Conservation (phyloP, 352 stramenopile genomes). For the Phytophthora citricola region DNA sequence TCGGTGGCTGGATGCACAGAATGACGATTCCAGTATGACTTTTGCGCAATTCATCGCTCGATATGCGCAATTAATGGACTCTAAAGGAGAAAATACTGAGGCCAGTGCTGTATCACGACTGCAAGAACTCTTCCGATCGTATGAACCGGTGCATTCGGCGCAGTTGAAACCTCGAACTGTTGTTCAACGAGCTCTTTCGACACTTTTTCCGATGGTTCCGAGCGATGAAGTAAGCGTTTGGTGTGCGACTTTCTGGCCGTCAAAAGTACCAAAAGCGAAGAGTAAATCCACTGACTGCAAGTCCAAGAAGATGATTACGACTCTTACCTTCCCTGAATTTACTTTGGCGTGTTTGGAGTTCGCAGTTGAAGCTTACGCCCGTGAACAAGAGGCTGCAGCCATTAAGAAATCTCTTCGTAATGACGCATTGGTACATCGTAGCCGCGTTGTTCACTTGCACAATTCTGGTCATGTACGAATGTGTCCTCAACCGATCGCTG, state of each 20-base stretch:
- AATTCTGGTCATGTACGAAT: constrained; percentile 74
- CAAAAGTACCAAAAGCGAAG: constrained; percentile 7
- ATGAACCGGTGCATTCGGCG: constrained; percentile 42
- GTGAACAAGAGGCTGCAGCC: constrained; percentile 26
- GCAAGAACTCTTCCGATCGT: constrained; percentile 45
- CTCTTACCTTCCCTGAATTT: constrained; percentile 66
- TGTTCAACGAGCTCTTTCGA: constrained; percentile 34
- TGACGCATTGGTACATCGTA: constrained; percentile 58
- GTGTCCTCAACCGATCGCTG: constrained; percentile 41
- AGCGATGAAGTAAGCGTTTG: constrained; percentile 40
- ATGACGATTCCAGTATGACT: constrained; percentile 31
- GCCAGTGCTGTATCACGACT: constrained; percentile 42
- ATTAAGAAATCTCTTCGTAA: constrained; percentile 46
- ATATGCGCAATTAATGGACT: constrained; percentile 55
- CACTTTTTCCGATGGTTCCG: constrained; percentile 36
- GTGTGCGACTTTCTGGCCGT: constrained; percentile 36
- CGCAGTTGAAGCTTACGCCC: constrained; percentile 30
- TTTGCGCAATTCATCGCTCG: constrained; percentile 77
- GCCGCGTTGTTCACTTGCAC: constrained; percentile 77
- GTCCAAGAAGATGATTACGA: constrained; percentile 16
- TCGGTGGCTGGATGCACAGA: constrained; percentile 32
- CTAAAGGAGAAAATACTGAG: constrained; percentile 8
- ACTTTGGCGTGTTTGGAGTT: constrained; percentile 66
- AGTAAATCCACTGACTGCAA: not conserved
- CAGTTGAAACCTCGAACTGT: constrained; percentile 43